These are phyloP conservation scores for Quillaja saponaria DNA, from an alignment of 306 rosid species.

Conservation along the genomic window DNA sequence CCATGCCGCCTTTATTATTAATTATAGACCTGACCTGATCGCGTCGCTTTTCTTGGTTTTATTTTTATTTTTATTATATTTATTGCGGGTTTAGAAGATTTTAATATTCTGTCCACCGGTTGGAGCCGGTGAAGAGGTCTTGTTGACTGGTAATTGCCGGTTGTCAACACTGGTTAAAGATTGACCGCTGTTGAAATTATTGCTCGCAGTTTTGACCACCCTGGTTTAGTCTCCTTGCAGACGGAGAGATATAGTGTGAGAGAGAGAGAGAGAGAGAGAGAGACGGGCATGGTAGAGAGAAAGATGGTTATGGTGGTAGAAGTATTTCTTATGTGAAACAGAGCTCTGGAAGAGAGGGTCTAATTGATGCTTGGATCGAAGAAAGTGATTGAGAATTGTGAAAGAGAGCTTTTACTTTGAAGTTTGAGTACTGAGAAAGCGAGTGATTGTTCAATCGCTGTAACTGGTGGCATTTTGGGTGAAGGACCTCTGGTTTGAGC, in stretches of 20 bases:
- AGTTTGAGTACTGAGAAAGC: not conserved
- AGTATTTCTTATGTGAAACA: constrained; percentile 38
- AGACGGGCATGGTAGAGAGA: not conserved
- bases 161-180: constrained; percentile 27
- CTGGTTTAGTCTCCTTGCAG: constrained; percentile 15
- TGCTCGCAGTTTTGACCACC: constrained; percentile 38
- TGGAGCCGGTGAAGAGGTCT: constrained; percentile 11
- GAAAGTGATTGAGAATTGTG: constrained; percentile 14
- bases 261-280: not conserved
- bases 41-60: constrained; percentile 34
- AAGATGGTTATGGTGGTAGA: constrained; percentile 26
- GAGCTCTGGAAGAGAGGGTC: constrained; percentile 9
- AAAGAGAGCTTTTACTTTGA: not conserved
- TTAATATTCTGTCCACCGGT: constrained; percentile 13
- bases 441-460: not conserved
- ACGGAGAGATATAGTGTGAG: constrained; percentile 30
- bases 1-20: constrained; percentile 37
- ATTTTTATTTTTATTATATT: too few relatives aligned
- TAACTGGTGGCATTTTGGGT: constrained; percentile 17
- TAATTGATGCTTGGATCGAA: not conserved
- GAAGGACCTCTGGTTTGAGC: constrained; percentile 18
- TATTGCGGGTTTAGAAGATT: too few relatives aligned
- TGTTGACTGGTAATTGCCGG: constrained; percentile 33
- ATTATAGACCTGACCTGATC: too few relatives aligned
- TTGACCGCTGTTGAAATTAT: constrained; percentile 49